A percentile compares a stretch with the other conserved stretches of the same genome.
phyloP scores from a whole-genome alignment of 1,284 basidiomycete species.

The Melampsora larici-populina region DNA sequence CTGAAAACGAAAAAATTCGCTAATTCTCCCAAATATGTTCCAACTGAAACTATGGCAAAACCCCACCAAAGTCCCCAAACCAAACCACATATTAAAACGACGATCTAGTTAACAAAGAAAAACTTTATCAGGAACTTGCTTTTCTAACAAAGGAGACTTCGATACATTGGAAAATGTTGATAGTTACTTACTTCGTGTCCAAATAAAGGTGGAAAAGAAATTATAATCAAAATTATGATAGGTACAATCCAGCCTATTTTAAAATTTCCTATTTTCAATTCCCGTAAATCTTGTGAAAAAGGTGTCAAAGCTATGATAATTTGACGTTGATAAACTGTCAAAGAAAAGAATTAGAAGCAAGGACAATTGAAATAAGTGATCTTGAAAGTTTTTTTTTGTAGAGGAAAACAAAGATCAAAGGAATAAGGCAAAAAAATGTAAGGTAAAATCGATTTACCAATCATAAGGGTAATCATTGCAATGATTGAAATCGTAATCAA shows the following conservation, averaged over 20 bases:
- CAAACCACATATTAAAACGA: slow-evolving; percentile 52
- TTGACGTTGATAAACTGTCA: slow-evolving; percentile 25
- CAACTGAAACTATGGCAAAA: slow-evolving; percentile 52
- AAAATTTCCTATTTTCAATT: slow-evolving; percentile 13
- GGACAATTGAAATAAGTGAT: no score
- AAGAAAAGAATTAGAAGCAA: no score
- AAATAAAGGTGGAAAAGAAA: slow-evolving; percentile 56
- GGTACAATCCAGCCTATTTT: slow-evolving; percentile 52
- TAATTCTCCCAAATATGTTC: slow-evolving; percentile 52
- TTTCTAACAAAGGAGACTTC: no score
- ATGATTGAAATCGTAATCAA: no score
- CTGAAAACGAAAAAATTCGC: slow-evolving; percentile 53
- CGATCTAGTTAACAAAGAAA: slow-evolving; percentile 44
- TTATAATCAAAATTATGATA: slow-evolving; percentile 53
- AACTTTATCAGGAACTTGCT: no score
- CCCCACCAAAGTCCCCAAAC: slow-evolving; percentile 55
- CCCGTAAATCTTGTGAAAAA: not conserved
- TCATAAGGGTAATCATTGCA: no score
- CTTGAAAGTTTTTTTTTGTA: no score
- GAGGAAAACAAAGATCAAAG: no score
- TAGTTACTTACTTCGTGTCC: slow-evolving; percentile 48
- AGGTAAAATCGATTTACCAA: no score
- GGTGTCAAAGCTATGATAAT: slow-evolving; percentile 14
- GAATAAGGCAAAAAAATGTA: no score
- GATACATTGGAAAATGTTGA: no score